A percentile compares a stretch with the other conserved stretches of the same genome.
phyloP scores from a whole-genome alignment of 78 protist genomes.

The Mastigamoeba balamuthi region DNA sequence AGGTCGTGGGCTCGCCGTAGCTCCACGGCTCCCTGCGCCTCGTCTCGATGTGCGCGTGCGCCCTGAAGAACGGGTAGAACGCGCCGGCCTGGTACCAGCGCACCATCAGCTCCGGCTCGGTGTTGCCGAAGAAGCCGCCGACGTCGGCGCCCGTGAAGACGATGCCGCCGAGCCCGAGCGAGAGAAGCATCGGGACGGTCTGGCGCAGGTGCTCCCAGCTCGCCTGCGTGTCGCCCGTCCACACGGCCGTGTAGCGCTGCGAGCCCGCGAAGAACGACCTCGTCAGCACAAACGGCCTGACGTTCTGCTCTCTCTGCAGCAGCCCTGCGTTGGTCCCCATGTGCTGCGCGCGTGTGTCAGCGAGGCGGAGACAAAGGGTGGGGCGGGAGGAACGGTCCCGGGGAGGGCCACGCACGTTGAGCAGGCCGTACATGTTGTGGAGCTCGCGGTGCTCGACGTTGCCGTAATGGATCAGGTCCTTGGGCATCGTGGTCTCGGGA shows the following conservation, averaged over 20 bases:
- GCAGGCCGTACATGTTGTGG: constrained; percentile 78
- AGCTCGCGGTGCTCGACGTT: constrained; percentile 62
- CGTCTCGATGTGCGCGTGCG: constrained; percentile 92
- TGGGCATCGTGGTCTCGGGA: constrained; percentile 93
- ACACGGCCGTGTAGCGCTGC: constrained; percentile 90
- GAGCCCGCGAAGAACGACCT: constrained; percentile 91
- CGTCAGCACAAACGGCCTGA: constrained; percentile 91
- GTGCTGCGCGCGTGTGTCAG: no score
- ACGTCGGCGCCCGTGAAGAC: constrained; percentile 89
- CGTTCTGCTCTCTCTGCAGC: constrained; percentile 43
- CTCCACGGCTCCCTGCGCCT: constrained; percentile 94
- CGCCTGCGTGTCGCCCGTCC: constrained; percentile 99
- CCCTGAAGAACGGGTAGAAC: constrained; percentile 96
- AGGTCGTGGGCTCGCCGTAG: constrained; percentile 69
- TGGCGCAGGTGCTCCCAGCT: constrained; percentile 81
- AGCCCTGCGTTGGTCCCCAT: constrained; percentile 67
- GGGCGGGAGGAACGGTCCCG: no score
- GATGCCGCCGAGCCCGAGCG: constrained; percentile 79
- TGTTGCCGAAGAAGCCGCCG: constrained; percentile 95
- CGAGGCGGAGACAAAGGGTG: no score
- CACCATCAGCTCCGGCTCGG: constrained; percentile 79
- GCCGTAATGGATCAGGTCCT: constrained; percentile 36
- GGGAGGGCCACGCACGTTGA: neutral
- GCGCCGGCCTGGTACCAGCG: constrained; percentile 95
- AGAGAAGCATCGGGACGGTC: constrained; percentile 78